Evolutionary conservation across 1,284 basidiomycete genomes (phyloP).

Genomic region (Boletus semigastroideus): DNA sequence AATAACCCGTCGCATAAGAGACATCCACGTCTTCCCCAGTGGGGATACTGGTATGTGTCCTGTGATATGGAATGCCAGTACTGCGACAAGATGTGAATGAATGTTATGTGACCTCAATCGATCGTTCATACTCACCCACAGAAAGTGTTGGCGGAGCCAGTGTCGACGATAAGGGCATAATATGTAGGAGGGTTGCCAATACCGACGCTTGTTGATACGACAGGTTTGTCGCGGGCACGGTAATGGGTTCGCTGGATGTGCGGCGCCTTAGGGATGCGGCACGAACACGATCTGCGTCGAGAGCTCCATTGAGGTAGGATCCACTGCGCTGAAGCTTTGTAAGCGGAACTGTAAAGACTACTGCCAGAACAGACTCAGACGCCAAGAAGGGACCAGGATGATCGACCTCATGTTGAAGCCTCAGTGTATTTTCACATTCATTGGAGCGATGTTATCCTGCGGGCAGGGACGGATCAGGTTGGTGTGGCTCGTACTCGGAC

Average conservation of each 20-base stretch:
- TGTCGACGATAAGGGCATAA: conserved; percentile 30
- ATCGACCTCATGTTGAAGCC: too few relatives aligned
- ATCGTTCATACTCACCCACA: conserved; percentile 27
- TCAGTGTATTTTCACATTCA: too few relatives aligned
- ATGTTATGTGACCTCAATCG: neutral
- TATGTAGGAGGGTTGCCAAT: conserved; percentile 13
- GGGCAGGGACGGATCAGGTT: neutral
- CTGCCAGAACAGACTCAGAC: conserved; percentile 10
- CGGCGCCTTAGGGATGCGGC: conserved; percentile 10
- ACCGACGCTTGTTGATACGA: conserved; percentile 13
- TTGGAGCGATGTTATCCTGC: too few relatives aligned
- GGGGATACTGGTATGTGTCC: conserved; percentile 22
- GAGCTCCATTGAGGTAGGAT: neutral
- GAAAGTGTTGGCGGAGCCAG: conserved; percentile 36
- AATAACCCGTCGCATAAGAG: conserved; percentile 22
- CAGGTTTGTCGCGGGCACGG: conserved; percentile 22
- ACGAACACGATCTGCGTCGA: conserved; percentile 24
- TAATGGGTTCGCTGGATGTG: neutral
- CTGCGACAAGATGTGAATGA: conserved; percentile 8
- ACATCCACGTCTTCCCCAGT: conserved; percentile 27
- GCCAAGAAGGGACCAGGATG: conserved; percentile 14
- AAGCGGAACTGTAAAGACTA: conserved; percentile 12
- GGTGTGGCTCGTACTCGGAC: neutral
- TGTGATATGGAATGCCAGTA: conserved; percentile 8
- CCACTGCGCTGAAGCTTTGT: conserved; percentile 4